Percentiles rank a stretch among this genome's conserved stretches.
These are phyloP conservation scores for Mucor velutinosus DNA, from an alignment of 371 early-diverging fungal species.

Conservation along the genomic window DNA sequence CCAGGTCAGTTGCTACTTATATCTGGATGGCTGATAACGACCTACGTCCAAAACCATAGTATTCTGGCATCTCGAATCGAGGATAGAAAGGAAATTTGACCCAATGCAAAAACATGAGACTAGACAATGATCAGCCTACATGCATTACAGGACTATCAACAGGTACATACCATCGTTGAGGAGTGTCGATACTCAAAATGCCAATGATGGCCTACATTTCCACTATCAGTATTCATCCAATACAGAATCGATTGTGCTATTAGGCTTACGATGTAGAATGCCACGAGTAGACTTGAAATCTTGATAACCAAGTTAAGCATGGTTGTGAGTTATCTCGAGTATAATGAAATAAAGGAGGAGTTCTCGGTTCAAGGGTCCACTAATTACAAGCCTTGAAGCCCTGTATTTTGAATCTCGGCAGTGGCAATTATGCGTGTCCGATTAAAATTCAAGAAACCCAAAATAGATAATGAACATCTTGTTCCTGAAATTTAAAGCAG, in stretches of 20 bases:
- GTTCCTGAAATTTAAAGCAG: too few relatives aligned
- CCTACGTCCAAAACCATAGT: constrained; percentile 53
- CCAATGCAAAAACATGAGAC: constrained; percentile 47
- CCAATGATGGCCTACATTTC: constrained; percentile 31
- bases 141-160: background rate
- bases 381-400: background rate
- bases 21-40: background rate
- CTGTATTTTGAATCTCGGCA: background rate
- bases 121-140: background rate
- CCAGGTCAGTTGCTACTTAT: too few relatives aligned
- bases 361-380: background rate
- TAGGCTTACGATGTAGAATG: constrained; percentile 6
- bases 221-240: background rate
- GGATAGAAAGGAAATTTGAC: constrained; percentile 29
- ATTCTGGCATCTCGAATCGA: constrained; percentile 35
- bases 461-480: too few relatives aligned
- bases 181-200: constrained; percentile 33
- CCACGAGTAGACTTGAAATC: background rate
- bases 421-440: background rate
- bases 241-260: background rate
- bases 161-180: constrained; percentile 37
- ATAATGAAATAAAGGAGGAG: background rate
- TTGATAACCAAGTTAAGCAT: constrained; percentile 11
- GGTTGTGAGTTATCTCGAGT: background rate
- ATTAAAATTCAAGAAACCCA: too few relatives aligned